phyloP scores from a whole-genome alignment of 2,329 filamentous ascomycete genomes.

The Fusarium ambrosium region DNA sequence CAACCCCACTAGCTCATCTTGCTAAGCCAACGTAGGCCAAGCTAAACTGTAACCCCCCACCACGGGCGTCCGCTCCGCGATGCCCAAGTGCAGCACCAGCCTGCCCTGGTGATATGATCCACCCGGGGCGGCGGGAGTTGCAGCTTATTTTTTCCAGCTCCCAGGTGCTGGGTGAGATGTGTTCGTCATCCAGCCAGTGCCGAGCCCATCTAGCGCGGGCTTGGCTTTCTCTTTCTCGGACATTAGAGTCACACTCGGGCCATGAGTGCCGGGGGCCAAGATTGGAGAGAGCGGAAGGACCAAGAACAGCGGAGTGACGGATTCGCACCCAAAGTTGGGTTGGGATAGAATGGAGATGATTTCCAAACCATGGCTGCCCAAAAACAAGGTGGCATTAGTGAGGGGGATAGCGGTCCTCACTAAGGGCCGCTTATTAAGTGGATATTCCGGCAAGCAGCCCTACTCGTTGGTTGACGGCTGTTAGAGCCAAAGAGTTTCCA shows the following conservation, averaged over 20 bases:
- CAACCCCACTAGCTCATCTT: slow-evolving; percentile 7
- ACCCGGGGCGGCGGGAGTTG: slow-evolving; percentile 28
- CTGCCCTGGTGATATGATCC: slow-evolving; percentile 3
- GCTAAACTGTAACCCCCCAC: slow-evolving; percentile 9
- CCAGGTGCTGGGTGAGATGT: slow-evolving; percentile 8
- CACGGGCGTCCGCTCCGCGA: slow-evolving; percentile 20
- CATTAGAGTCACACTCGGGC: slow-evolving; percentile 36
- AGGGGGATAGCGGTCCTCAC: slow-evolving; percentile 35
- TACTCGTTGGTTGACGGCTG: slow-evolving; percentile 27
- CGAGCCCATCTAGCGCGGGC: background rate
- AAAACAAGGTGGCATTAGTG: slow-evolving; percentile 50
- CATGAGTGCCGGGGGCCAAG: slow-evolving; percentile 37
- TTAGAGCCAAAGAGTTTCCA: slow-evolving; percentile 32
- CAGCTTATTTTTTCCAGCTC: slow-evolving; percentile 22
- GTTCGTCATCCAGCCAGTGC: background rate
- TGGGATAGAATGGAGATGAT: background rate
- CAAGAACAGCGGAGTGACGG: background rate
- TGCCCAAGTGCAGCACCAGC: slow-evolving; percentile 16
- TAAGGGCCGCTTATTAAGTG: slow-evolving; percentile 42
- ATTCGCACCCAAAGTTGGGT: background rate
- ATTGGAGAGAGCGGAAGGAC: background rate
- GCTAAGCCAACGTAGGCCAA: background rate
- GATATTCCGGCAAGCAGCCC: slow-evolving; percentile 36
- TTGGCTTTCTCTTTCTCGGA: slow-evolving; percentile 16
- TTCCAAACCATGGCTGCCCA: slow-evolving; percentile 30